Evolutionary conservation across 2,329 filamentous ascomycete genomes (phyloP).

Genomic region (Dendryphion nanum): DNA sequence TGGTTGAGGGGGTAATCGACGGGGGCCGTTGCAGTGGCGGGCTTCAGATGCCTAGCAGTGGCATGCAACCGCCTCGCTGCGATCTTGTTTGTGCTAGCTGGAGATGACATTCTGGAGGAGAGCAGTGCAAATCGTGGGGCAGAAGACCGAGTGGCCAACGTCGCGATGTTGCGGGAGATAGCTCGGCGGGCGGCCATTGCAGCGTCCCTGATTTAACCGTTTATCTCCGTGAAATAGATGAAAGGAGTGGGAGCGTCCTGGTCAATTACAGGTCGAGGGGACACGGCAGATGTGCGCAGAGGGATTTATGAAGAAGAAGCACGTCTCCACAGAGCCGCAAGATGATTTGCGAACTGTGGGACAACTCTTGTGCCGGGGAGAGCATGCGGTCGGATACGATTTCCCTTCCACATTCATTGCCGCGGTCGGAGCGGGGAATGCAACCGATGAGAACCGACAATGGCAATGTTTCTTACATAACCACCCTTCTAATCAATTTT

Average conservation of each 20-base stretch:
- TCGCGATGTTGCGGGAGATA: constrained; percentile 42
- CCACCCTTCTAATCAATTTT: no score
- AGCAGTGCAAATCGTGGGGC: constrained; percentile 35
- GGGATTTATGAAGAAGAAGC: background rate
- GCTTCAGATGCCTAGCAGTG: constrained; percentile 52
- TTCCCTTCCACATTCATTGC: background rate
- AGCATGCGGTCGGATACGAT: background rate
- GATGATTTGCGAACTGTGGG: no score
- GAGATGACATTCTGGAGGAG: constrained; percentile 40
- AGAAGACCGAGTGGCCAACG: constrained; percentile 39
- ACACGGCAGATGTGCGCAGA: background rate
- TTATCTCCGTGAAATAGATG: background rate
- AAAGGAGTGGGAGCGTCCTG: background rate
- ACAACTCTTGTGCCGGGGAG: no score
- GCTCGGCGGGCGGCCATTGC: constrained; percentile 48
- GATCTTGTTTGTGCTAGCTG: constrained; percentile 36
- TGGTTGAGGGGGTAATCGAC: constrained; percentile 69
- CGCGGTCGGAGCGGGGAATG: background rate
- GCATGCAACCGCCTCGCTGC: constrained; percentile 53
- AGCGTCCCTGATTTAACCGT: constrained; percentile 1
- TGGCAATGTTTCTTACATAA: no score
- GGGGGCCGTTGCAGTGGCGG: constrained; percentile 49
- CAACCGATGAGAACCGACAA: no score
- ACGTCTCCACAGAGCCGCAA: no score
- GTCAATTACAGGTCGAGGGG: background rate